Base-by-base conservation (phyloP, 345 rosid genomes). In the Litchi chinensis region DNA sequence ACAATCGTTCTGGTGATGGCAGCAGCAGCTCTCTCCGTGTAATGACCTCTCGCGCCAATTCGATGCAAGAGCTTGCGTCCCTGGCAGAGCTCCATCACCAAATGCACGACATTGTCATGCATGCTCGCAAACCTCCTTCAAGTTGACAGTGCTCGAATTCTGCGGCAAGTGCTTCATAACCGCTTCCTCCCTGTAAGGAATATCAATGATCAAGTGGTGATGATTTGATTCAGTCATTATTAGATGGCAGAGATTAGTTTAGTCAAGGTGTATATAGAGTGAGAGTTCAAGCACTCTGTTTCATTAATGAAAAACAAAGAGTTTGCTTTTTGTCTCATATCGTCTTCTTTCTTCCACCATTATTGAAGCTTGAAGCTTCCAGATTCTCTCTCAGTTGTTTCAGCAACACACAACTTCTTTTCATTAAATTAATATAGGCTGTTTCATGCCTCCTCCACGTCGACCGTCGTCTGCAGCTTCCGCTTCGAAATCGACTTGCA, bases 11-110 rank as follows among this genome's bases (percentile, higher is more conserved):
- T 87, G 0, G 98, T 92, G 12, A 97, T 98, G 0, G 95, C 91
- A 0, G 99, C 99, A 0, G 99, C 99, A 0, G 98, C 99, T 60
- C 99, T 89, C 89, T 97, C 99, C 0, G 98, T 91, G 76, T 97
- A 97, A 83, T 97, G 99, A 22, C 99, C 99, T 80, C 99, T 82
- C 0, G 99, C 98, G 5, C 94, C 99, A 78, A 97, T 97, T 92
- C 99, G 93, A 89, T 97, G 98, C 79, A 97, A 97, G 72, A 97
- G 90, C 79, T 97, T 98, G 16, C 99, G 98, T 15, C 99, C 99
- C 82, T 97, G 98, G 46, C 99, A 97, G n/a, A 97, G 85, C 92
- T 97, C 99, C 99, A 97, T 97, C 72, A 95, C 98, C 86, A 95
- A 87, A 89, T 97, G 98, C 81, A 97, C 99, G 12, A 98, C 99